Conservation (phyloP, 129 eudicot species). For the Cynara cardunculus region DNA sequence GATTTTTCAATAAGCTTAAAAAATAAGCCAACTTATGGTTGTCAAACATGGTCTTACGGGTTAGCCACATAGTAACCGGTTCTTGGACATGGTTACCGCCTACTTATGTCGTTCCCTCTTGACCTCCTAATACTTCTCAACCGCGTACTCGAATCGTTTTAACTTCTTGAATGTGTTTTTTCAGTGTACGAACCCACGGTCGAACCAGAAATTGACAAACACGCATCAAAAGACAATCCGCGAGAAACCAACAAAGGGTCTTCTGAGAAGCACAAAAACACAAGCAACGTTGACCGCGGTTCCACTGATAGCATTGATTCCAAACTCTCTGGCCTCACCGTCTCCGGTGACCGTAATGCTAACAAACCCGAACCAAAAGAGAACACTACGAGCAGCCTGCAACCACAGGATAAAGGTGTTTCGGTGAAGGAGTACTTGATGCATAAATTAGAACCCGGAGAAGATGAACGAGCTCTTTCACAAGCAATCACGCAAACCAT, state of each 20-base stretch:
- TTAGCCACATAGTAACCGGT: not conserved
- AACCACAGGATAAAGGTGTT: conserved; percentile 56
- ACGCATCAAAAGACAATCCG: conserved; percentile 36
- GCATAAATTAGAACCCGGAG: conserved; percentile 78
- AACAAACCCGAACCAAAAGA: not conserved
- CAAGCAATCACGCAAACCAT: conserved; percentile 60
- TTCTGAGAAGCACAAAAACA: conserved; percentile 28
- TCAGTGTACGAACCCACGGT: conserved; percentile 53
- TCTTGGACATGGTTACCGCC: not conserved
- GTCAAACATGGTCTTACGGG: not conserved
- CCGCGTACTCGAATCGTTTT: not conserved
- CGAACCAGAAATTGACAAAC: conserved; percentile 40
- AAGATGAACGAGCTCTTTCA: conserved; percentile 71
- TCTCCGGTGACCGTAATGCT: conserved; percentile 7
- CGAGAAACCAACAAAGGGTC: conserved; percentile 34
- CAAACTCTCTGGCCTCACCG: conserved; percentile 33
- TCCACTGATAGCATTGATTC: conserved; percentile 32
- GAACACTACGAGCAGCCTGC: not conserved
- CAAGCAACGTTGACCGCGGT: conserved; percentile 8
- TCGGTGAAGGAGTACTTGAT: conserved; percentile 72
- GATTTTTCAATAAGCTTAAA: not conserved
- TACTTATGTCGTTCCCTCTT: no score
- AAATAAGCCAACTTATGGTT: not conserved
- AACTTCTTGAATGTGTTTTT: not conserved
- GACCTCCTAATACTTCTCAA: no score